Evolutionary conservation across 306 rosid species (phyloP).

Genomic region (Cucurbita pepo): DNA sequence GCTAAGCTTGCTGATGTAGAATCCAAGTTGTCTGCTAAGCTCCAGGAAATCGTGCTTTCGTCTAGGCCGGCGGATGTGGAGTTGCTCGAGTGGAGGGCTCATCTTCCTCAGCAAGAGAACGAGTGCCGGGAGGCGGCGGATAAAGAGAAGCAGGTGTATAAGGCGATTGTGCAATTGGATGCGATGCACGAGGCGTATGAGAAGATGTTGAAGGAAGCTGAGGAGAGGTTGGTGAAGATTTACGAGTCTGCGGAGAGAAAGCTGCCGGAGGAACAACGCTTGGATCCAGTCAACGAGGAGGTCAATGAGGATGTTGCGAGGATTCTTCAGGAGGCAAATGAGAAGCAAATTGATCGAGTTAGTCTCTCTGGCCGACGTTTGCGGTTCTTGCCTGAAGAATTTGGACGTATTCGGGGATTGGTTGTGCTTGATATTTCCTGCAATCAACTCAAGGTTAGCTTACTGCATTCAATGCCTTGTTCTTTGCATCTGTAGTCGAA

Average conservation of each 20-base stretch:
- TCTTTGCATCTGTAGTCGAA: neutral
- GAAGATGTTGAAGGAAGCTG: slow-evolving; percentile 66
- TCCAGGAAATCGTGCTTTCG: slow-evolving; percentile 47
- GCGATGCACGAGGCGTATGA: slow-evolving; percentile 69
- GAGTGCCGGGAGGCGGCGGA: slow-evolving; percentile 34
- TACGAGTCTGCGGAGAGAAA: slow-evolving; percentile 34
- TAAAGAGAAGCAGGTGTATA: slow-evolving; percentile 32
- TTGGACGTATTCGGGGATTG: slow-evolving; percentile 43
- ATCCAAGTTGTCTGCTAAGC: slow-evolving; percentile 32
- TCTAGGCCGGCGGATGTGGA: slow-evolving; percentile 56
- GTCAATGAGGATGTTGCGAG: slow-evolving; percentile 46
- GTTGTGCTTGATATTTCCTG: slow-evolving; percentile 40
- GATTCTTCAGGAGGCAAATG: slow-evolving; percentile 50
- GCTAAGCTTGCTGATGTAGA: slow-evolving; percentile 41
- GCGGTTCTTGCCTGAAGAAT: slow-evolving; percentile 52
- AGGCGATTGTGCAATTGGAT: slow-evolving; percentile 47
- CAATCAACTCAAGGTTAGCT: slow-evolving; percentile 53
- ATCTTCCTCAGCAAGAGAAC: slow-evolving; percentile 32
- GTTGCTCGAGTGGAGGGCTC: slow-evolving; percentile 34
- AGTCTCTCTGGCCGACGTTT: slow-evolving; percentile 38
- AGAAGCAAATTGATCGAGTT: slow-evolving; percentile 38
- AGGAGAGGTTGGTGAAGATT: slow-evolving; percentile 54
- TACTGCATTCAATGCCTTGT: neutral
- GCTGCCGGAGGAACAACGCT: neutral
- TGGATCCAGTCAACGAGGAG: slow-evolving; percentile 13